Evolutionary conservation across 73 alveolate genomes (phyloP).

Genomic region (Blepharisma japonicum): DNA sequence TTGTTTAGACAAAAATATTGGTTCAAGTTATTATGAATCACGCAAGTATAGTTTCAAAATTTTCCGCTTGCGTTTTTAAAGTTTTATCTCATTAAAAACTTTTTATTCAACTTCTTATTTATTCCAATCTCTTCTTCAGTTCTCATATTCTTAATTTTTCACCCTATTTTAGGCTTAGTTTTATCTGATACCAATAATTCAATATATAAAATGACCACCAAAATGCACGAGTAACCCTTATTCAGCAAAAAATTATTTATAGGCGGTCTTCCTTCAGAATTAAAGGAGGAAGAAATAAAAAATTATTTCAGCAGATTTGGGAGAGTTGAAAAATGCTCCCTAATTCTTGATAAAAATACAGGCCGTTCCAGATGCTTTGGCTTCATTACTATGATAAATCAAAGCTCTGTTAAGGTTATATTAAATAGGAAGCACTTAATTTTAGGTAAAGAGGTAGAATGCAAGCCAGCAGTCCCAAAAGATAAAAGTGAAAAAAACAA

Average conservation of each 20-base stretch:
- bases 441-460: slow-evolving; percentile 61
- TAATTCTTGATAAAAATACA: slow-evolving; percentile 26
- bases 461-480: slow-evolving; percentile 57
- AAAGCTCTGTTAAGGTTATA: slow-evolving; percentile 12
- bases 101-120: too few relatives aligned
- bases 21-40: too few relatives aligned
- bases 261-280: slow-evolving; percentile 16
- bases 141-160: too few relatives aligned
- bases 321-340: background rate
- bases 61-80: too few relatives aligned
- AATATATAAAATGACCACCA: too few relatives aligned
- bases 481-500: background rate
- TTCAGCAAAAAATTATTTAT: slow-evolving; percentile 25
- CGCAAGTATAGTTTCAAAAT: too few relatives aligned
- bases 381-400: slow-evolving; percentile 40
- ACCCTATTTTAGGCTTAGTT: too few relatives aligned
- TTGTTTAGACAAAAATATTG: too few relatives aligned
- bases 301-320: slow-evolving; percentile 19
- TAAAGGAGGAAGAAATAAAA: background rate
- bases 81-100: too few relatives aligned
- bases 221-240: background rate
- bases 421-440: slow-evolving; percentile 36
- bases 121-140: too few relatives aligned
- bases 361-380: slow-evolving; percentile 67
- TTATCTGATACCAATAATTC: too few relatives aligned